Evolutionary conservation across 2,329 filamentous ascomycete species (phyloP).

Genomic region (Penicillium frequentans): DNA sequence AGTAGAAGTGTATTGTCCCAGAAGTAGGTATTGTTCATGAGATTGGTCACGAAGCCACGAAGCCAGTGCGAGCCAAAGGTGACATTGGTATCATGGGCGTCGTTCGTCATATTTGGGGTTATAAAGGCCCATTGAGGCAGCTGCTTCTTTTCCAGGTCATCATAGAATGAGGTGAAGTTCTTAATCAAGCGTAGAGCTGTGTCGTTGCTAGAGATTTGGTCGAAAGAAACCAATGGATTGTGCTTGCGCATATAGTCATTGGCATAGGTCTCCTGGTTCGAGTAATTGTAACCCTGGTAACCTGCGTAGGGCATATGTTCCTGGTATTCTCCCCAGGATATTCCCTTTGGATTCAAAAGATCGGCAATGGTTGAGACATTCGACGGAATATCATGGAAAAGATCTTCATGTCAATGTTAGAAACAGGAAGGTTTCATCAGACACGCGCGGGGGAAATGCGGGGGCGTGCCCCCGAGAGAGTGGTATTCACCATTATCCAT

Average conservation of each 20-base stretch:
- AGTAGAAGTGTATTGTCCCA: slow-evolving; percentile 75
- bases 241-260: slow-evolving; percentile 85
- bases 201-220: slow-evolving; percentile 60
- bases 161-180: slow-evolving; percentile 69
- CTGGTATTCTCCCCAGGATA: slow-evolving; percentile 72
- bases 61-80: slow-evolving; percentile 70
- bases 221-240: slow-evolving; percentile 66
- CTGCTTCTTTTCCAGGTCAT: slow-evolving; percentile 62
- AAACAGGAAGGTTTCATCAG: no score
- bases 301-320: slow-evolving; percentile 76
- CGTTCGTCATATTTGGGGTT: slow-evolving; percentile 57
- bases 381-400: slow-evolving; percentile 57
- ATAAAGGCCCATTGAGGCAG: slow-evolving; percentile 69
- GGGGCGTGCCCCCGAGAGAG: no score
- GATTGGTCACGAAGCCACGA: slow-evolving; percentile 65
- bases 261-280: slow-evolving; percentile 64
- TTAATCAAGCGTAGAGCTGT: slow-evolving; percentile 69
- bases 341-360: slow-evolving; percentile 63
- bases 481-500: slow-evolving; percentile 55
- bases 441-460: no score
- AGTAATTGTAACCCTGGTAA: slow-evolving; percentile 64
- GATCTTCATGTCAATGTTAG: slow-evolving; percentile 35
- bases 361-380: slow-evolving; percentile 70
- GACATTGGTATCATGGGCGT: slow-evolving; percentile 74
- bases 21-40: slow-evolving; percentile 69